Percentiles rank a stretch among this genome's conserved stretches.
These are phyloP conservation scores for sweet orange (Citrus sinensis) DNA, from an alignment of 345 rosid species.

Conservation along the genomic window DVS_A1.0 CM039162.1:22946501-22947000, in stretches of 20 bases:
- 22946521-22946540: neutral
- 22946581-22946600: neutral
- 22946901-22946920: neutral
- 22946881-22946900: neutral
- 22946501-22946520: neutral
- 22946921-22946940: neutral
- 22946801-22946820: neutral
- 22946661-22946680: neutral
- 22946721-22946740: neutral
- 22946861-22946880: neutral
- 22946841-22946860: neutral
- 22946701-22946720: neutral
- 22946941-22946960: neutral
- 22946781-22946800: neutral
- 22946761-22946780: neutral
- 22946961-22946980: neutral
- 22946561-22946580: neutral
- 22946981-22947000: neutral
- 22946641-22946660: neutral
- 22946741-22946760: neutral
- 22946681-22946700: neutral
- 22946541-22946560: neutral
- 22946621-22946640: neutral
- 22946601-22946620: constrained; percentile 3
- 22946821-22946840: neutral